Evolutionary conservation across 2,329 filamentous ascomycete genomes (phyloP).

Genomic region (Cordyceps cateniannulata): DNA sequence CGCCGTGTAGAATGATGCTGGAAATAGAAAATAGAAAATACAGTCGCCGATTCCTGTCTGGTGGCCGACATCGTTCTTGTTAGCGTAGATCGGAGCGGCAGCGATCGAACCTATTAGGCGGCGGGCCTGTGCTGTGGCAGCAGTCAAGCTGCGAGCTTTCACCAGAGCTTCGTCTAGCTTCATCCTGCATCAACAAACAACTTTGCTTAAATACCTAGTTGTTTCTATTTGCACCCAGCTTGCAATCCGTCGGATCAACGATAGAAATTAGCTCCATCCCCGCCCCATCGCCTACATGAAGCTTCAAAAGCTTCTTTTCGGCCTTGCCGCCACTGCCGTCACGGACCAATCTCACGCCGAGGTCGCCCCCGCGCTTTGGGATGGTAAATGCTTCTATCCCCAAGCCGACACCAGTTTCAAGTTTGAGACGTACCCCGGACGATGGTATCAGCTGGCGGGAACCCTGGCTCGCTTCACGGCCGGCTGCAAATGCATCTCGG

Average conservation of each 20-base stretch:
- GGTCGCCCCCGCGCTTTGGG: slow-evolving; percentile 24
- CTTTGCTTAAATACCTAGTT: too few relatives aligned
- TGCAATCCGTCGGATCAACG: neutral
- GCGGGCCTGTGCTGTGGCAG: neutral
- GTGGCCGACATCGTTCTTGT: neutral
- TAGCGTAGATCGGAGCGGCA: slow-evolving; percentile 2
- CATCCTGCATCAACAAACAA: neutral
- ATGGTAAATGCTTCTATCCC: slow-evolving; percentile 27
- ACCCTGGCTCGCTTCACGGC: slow-evolving; percentile 25
- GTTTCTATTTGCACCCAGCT: neutral
- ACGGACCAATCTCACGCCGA: slow-evolving; percentile 12
- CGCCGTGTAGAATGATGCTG: too few relatives aligned
- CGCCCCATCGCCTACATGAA: neutral
- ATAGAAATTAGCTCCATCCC: neutral
- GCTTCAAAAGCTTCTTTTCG: neutral
- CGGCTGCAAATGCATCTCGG: slow-evolving; percentile 27
- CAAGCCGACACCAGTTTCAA: slow-evolving; percentile 22
- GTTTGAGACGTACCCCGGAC: slow-evolving; percentile 25
- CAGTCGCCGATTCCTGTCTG: too few relatives aligned
- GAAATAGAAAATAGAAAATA: too few relatives aligned
- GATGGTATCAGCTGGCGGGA: slow-evolving; percentile 29
- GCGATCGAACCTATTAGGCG: neutral
- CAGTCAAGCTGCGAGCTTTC: too few relatives aligned
- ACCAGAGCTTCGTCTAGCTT: neutral
- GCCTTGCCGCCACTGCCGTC: neutral